A percentile compares a stretch with the other conserved stretches of the same genome.
These are phyloP conservation scores for Rhynchosporium agropyri DNA, from an alignment of 2,329 filamentous ascomycete genomes.

Conservation along the genomic window DNA sequence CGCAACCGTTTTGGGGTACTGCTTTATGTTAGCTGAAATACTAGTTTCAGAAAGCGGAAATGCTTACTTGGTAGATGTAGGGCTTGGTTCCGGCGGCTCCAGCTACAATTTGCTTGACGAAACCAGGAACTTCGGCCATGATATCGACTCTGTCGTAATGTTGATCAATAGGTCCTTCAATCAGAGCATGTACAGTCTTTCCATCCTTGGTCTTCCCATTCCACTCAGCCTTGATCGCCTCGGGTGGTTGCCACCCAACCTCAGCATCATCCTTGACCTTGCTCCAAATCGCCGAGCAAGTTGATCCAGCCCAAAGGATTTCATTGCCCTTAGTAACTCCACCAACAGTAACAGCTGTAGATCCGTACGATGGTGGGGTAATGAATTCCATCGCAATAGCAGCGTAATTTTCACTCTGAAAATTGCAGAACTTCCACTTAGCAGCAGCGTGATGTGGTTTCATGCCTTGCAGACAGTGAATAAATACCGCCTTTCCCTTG, in stretches of 20 bases:
- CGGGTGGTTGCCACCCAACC: conserved; percentile 89
- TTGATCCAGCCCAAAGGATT: conserved; percentile 72
- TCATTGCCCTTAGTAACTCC: conserved; percentile 80
- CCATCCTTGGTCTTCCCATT: conserved; percentile 75
- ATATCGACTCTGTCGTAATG: conserved; percentile 86
- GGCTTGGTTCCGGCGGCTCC: conserved; percentile 89
- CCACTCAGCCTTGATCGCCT: conserved; percentile 75
- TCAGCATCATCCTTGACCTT: conserved; percentile 71
- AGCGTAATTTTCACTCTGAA: conserved; percentile 84
- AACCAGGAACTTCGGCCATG: conserved; percentile 93
- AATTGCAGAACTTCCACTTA: conserved; percentile 91
- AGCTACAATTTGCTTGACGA: conserved; percentile 92
- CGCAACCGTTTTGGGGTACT: conserved; percentile 72
- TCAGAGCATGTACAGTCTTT: conserved; percentile 67
- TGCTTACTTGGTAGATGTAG: conserved; percentile 88
- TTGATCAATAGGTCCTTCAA: conserved; percentile 70
- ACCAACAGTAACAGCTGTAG: conserved; percentile 80
- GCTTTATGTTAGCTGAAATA: conserved; percentile 34
- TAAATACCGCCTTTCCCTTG: conserved; percentile 76
- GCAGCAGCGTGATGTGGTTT: conserved; percentile 96
- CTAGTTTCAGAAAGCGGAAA: not conserved
- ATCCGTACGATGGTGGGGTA: conserved; percentile 90
- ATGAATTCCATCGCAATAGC: conserved; percentile 95
- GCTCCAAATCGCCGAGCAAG: conserved; percentile 69
- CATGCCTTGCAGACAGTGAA: conserved; percentile 93